phyloP scores from a whole-genome alignment of 192 early-diverging fungal species.

The Podila verticillata region DNA sequence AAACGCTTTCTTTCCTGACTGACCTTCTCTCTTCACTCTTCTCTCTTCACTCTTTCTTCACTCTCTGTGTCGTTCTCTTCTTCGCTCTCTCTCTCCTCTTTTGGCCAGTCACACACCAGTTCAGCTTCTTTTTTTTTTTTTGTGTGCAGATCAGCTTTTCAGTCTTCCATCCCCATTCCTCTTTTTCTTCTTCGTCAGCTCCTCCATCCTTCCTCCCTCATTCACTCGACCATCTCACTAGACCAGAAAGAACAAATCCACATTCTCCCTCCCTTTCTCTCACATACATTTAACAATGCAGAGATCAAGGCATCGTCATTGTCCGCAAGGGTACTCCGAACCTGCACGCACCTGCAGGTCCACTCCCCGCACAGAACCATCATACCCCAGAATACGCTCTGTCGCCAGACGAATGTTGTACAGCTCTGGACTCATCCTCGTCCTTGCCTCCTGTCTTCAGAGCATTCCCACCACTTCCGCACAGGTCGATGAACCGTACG shows the following conservation, averaged over 20 bases:
- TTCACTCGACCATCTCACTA: background rate
- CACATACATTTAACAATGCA: background rate
- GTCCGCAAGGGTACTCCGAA: background rate
- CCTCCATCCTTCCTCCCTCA: background rate
- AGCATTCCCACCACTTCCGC: background rate
- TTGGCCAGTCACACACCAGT: background rate
- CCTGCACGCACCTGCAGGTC: background rate
- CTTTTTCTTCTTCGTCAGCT: background rate
- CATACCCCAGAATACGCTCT: background rate
- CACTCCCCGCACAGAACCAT: background rate
- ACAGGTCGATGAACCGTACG: constrained; percentile 1
- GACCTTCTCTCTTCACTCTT: background rate
- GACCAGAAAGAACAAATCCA: background rate
- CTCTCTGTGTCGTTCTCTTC: too few species aligned
- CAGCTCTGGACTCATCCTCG: background rate
- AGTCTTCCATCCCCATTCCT: background rate
- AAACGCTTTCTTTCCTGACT: background rate
- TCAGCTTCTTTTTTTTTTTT: background rate
- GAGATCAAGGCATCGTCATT: background rate
- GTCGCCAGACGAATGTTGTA: background rate
- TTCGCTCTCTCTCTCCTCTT: too few species aligned
- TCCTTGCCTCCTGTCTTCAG: constrained; percentile 1
- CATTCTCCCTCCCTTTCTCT: background rate
- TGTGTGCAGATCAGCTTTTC: background rate
- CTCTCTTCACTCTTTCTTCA: background rate